phyloP scores from a whole-genome alignment of 2,329 filamentous ascomycete species.

The Bipolaris sorokiniana region DNA sequence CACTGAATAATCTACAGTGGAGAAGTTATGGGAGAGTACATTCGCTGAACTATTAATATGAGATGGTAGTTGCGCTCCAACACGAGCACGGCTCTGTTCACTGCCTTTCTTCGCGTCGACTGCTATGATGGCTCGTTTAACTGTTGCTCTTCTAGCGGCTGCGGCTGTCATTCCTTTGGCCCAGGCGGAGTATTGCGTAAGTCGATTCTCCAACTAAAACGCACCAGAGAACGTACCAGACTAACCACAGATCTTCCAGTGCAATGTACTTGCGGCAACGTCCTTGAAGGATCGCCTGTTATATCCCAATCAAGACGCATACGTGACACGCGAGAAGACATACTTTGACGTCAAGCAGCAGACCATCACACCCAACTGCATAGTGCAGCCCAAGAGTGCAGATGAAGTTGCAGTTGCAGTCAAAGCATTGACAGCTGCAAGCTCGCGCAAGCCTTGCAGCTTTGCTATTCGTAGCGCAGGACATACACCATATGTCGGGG shows the following conservation, averaged over 20 bases:
- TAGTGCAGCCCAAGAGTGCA: constrained; percentile 28
- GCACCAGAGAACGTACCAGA: neutral
- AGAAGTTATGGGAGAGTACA: no score
- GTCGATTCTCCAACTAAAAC: neutral
- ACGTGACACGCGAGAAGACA: constrained; percentile 18
- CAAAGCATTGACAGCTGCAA: constrained; percentile 18
- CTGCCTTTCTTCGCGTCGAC: no score
- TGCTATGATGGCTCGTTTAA: constrained; percentile 9
- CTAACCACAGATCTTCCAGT: constrained; percentile 8
- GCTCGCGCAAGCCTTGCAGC: constrained; percentile 16
- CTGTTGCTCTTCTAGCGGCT: constrained; percentile 14
- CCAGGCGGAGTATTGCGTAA: constrained; percentile 14
- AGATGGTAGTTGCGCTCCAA: neutral
- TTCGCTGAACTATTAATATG: neutral
- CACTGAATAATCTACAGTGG: neutral
- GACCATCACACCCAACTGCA: constrained; percentile 28
- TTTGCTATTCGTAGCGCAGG: constrained; percentile 37
- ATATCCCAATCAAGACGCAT: constrained; percentile 23
- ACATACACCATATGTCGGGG: constrained; percentile 32
- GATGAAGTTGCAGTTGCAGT: constrained; percentile 28
- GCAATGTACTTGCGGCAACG: constrained; percentile 11
- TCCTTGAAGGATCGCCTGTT: constrained; percentile 19
- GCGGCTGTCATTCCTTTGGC: constrained; percentile 7
- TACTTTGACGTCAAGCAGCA: constrained; percentile 35
- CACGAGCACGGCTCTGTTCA: neutral